Evolutionary conservation across 139 green algal genomes (phyloP).

Genomic region (Coccomyxa sp.): DNA sequence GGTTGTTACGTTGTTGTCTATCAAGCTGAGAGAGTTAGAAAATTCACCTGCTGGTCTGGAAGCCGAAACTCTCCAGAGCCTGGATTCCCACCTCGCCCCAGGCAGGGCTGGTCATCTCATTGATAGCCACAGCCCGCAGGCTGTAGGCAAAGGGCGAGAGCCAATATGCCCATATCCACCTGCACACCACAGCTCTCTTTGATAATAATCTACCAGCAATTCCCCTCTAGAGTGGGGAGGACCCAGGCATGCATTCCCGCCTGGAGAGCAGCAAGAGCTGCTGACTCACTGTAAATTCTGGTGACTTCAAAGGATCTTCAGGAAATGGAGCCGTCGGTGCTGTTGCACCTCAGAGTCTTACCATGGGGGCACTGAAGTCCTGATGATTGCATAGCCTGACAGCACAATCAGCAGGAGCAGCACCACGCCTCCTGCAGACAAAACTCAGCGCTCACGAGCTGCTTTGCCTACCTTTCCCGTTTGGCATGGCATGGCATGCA

Average conservation of each 20-base stretch:
- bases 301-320: no score
- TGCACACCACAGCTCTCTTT: neutral
- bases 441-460: neutral
- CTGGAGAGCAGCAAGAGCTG: neutral
- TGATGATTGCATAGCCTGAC: slow-evolving; percentile 67
- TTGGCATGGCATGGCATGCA: no score
- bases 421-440: slow-evolving; percentile 16
- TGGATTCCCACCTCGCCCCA: slow-evolving; percentile 41
- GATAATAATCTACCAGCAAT: no score
- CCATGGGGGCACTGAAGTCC: slow-evolving; percentile 26
- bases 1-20: no score
- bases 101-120: slow-evolving; percentile 49
- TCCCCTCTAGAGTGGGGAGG: neutral
- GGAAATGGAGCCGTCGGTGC: no score
- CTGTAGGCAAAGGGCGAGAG: slow-evolving; percentile 57
- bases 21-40: no score
- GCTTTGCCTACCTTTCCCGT: no score
- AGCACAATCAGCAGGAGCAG: slow-evolving; percentile 59
- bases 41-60: slow-evolving; percentile 34
- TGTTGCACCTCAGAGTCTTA: neutral
- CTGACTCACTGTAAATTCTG: no score
- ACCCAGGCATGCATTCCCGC: neutral
- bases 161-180: slow-evolving; percentile 55
- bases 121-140: slow-evolving; percentile 51
- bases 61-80: slow-evolving; percentile 48